phyloP scores from a whole-genome alignment of 495 filamentous ascomycete genomes.

The Physcia stellaris region DNA sequence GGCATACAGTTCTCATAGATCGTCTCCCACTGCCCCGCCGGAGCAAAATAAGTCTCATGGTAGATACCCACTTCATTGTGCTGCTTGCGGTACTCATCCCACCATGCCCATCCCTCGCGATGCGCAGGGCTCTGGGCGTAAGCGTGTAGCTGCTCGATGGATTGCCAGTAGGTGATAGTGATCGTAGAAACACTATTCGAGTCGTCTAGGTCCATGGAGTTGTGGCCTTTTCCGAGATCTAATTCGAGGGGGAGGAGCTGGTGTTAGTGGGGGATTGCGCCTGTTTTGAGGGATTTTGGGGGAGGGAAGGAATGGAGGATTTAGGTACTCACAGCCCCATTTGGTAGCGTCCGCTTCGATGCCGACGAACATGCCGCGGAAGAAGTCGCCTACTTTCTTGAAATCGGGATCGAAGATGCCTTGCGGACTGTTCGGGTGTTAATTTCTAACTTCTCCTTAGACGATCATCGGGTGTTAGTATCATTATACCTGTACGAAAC shows the following conservation, averaged over 20 bases:
- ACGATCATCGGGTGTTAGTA: background rate
- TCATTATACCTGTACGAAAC: constrained; percentile 28
- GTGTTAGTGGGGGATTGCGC: too few relatives aligned
- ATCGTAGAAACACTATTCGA: too few relatives aligned
- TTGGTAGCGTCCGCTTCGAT: constrained; percentile 13
- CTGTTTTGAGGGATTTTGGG: too few relatives aligned
- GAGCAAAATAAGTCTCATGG: constrained; percentile 31
- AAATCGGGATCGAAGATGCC: constrained; percentile 21
- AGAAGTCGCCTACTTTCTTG: constrained; percentile 15
- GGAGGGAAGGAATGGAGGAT: too few relatives aligned
- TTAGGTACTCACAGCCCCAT: constrained; percentile 23
- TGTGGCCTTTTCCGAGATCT: too few relatives aligned
- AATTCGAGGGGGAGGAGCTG: too few relatives aligned
- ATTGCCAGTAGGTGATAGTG: constrained; percentile 35
- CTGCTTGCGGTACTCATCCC: constrained; percentile 18
- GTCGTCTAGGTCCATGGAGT: too few relatives aligned
- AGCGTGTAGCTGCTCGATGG: constrained; percentile 28
- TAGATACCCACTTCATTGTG: constrained; percentile 27
- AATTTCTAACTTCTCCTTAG: constrained; percentile 1
- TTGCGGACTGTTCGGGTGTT: constrained; percentile 11
- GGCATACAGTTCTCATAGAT: constrained; percentile 23
- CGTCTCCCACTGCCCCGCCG: constrained; percentile 27
- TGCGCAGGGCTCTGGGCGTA: constrained; percentile 35
- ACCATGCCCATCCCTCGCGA: constrained; percentile 31
- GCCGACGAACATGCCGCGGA: constrained; percentile 17